A percentile compares a stretch with the other conserved stretches of the same genome.
phyloP scores from a whole-genome alignment of 1,284 basidiomycete species.

The Leccinum solheimii region DNA sequence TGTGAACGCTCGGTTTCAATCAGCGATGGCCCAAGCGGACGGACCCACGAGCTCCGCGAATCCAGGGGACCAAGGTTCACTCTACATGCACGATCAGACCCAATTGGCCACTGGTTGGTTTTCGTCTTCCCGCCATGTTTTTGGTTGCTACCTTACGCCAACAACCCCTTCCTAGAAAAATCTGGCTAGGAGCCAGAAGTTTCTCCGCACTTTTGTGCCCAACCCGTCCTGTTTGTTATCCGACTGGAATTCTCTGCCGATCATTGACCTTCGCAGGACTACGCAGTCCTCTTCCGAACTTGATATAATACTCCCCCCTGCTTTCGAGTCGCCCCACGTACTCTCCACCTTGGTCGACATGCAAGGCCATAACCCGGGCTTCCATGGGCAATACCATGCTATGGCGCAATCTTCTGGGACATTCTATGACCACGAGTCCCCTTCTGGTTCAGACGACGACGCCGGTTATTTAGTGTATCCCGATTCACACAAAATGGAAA shows the following conservation, averaged over 20 bases:
- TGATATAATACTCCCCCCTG: constrained; percentile 5
- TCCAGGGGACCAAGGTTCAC: constrained; percentile 30
- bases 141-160: constrained; percentile 34
- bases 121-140: constrained; percentile 36
- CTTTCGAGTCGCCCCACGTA: constrained; percentile 5
- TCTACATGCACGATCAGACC: constrained; percentile 34
- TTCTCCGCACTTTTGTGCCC: constrained; percentile 19
- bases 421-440: constrained; percentile 43
- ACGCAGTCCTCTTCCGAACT: constrained; percentile 9
- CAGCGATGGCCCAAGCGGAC: constrained; percentile 28
- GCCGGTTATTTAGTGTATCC: constrained; percentile 31
- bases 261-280: constrained; percentile 28
- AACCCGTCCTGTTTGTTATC: constrained; percentile 33
- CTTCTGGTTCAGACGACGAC: constrained; percentile 53
- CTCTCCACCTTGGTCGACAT: constrained; percentile 22
- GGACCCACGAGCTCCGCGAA: constrained; percentile 38
- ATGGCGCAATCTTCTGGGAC: constrained; percentile 31
- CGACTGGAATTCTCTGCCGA: constrained; percentile 25
- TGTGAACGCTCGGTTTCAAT: constrained; percentile 34
- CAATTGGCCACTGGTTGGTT: constrained; percentile 30
- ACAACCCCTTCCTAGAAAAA: constrained; percentile 31
- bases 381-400: constrained; percentile 18
- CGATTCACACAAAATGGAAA: constrained; percentile 41
- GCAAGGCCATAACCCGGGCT: constrained; percentile 28
- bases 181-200: constrained; percentile 19